Evolutionary conservation across 2,329 filamentous ascomycete species (phyloP).

Genomic region (Cordyceps sp.): DNA sequence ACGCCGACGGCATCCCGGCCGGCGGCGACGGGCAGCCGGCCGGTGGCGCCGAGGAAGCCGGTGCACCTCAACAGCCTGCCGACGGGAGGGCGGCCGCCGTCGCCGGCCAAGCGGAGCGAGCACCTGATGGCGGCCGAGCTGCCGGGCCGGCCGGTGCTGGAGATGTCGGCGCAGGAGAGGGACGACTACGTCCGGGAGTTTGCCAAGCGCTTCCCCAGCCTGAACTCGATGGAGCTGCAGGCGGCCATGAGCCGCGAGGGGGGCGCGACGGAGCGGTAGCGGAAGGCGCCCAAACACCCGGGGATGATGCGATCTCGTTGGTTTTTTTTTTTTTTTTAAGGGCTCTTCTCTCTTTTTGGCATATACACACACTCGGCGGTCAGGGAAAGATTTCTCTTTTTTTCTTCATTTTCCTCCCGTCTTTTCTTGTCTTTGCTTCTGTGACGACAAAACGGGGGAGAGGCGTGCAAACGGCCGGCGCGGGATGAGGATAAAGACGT

Average conservation of each 20-base stretch:
- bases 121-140: constrained; percentile 26
- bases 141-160: constrained; percentile 29
- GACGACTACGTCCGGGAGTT: constrained; percentile 58
- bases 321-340: too few relatives aligned
- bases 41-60: constrained; percentile 44
- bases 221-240: constrained; percentile 77
- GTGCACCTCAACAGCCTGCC: constrained; percentile 40
- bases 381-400: too few relatives aligned
- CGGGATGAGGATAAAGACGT: too few relatives aligned
- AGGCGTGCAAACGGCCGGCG: too few relatives aligned
- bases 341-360: too few relatives aligned
- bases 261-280: constrained; percentile 13
- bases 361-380: too few relatives aligned
- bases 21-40: constrained; percentile 19
- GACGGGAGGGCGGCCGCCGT: constrained; percentile 23
- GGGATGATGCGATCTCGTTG: too few relatives aligned
- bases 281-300: too few relatives aligned
- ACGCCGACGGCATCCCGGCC: too few relatives aligned
- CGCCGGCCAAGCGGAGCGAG: constrained; percentile 25
- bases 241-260: constrained; percentile 28
- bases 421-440: too few relatives aligned
- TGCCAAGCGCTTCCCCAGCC: constrained; percentile 70
- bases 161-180: constrained; percentile 39
- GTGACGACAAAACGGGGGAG: too few relatives aligned
- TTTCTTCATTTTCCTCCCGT: too few relatives aligned